These are phyloP conservation scores for Plasmodium yoelii DNA, from an alignment of 169 alveolate genomes.

Conservation along the genomic window DNA sequence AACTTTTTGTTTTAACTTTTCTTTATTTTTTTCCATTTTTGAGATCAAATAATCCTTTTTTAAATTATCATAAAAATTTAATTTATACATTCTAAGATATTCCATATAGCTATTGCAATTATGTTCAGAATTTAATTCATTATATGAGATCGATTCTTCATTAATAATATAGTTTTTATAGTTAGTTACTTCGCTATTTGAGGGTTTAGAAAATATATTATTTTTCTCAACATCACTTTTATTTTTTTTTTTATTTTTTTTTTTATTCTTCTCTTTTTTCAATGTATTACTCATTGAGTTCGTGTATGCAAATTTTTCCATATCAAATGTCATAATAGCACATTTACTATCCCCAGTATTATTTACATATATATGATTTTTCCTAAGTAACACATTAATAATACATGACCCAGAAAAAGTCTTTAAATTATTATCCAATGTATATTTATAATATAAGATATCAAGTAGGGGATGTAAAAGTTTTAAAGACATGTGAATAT, in stretches of 20 bases:
- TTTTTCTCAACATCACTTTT: background rate
- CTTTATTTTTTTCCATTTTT: background rate
- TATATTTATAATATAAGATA: constrained; percentile 27
- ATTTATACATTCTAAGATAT: constrained; percentile 58
- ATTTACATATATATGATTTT: constrained; percentile 48
- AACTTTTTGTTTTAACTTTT: background rate
- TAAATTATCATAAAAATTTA: constrained; percentile 6
- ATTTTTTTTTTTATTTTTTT: background rate
- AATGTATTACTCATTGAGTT: background rate
- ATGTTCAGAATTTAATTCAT: constrained; percentile 65
- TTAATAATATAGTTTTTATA: constrained; percentile 17
- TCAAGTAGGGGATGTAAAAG: constrained; percentile 42
- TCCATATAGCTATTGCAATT: constrained; percentile 68
- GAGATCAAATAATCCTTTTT: background rate
- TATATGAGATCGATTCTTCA: constrained; percentile 31
- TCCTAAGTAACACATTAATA: constrained; percentile 33
- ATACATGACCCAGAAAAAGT: constrained; percentile 45
- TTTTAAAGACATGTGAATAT: constrained; percentile 36
- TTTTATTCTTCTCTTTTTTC: background rate
- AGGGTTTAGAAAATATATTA: background rate
- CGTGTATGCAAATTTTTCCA: constrained; percentile 32
- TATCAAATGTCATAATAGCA: constrained; percentile 35
- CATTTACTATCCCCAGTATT: constrained; percentile 74
- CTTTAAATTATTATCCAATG: background rate
- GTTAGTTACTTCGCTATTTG: background rate